phyloP scores from a whole-genome alignment of 1,139 yeast species.

The Meyerozyma smithsonii region DNA sequence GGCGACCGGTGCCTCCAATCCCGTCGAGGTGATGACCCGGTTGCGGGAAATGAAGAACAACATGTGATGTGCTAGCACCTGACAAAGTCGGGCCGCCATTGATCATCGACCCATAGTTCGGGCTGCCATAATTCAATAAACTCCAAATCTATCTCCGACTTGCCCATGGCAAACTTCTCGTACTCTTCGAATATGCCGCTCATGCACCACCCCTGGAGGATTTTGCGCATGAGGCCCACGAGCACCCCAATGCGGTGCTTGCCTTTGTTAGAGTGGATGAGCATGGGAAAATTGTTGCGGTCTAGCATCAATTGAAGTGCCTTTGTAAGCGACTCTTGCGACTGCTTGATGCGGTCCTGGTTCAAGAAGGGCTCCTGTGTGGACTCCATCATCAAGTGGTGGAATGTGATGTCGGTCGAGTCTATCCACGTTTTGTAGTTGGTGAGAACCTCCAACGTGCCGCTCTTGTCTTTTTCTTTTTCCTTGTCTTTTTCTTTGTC shows the following conservation, averaged over 20 bases:
- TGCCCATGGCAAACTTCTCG: conserved; percentile 87
- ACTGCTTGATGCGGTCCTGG: conserved; percentile 34
- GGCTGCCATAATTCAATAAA: conserved; percentile 48
- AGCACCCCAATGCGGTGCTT: conserved; percentile 91
- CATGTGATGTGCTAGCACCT: conserved; percentile 24
- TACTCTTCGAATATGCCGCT: conserved; percentile 94
- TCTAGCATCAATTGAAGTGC: conserved; percentile 66
- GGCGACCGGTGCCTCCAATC: conserved; percentile 35
- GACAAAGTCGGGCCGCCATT: conserved; percentile 33
- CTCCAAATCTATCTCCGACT: conserved; percentile 87
- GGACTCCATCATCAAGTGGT: conserved; percentile 60
- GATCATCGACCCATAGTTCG: conserved; percentile 30
- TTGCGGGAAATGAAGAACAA: conserved; percentile 69
- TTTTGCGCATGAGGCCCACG: conserved; percentile 80
- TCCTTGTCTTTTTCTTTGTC: conserved; percentile 43
- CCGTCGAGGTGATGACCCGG: conserved; percentile 56
- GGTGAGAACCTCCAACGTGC: conserved; percentile 34
- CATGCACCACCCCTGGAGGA: conserved; percentile 88
- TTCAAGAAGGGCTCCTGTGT: conserved; percentile 73
- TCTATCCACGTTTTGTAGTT: conserved; percentile 63
- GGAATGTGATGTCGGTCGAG: conserved; percentile 51
- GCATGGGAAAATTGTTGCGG: conserved; percentile 73
- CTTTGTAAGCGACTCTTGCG: conserved; percentile 46
- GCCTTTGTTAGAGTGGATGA: conserved; percentile 91
- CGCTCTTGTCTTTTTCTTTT: conserved; percentile 20